phyloP scores from a whole-genome alignment of 768 basidiomycete species.

The Suillus subaureus region DNA sequence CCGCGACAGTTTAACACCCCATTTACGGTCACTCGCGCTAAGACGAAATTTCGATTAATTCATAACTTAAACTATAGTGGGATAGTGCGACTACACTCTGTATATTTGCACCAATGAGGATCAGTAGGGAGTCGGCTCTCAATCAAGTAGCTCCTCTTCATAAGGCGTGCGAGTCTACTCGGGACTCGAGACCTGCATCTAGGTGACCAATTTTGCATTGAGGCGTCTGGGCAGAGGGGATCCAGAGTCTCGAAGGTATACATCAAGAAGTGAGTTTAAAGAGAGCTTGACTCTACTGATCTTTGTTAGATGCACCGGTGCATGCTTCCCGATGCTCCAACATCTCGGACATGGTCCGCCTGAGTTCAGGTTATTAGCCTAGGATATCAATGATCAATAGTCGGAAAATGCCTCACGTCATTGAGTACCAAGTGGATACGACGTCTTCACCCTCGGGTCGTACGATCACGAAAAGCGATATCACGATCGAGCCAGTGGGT shows the following conservation, averaged over 20 bases:
- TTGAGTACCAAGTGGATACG: neutral
- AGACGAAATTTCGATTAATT: neutral
- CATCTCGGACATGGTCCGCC: neutral
- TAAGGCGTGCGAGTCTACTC: no score
- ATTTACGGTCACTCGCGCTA: neutral
- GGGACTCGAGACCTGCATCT: neutral
- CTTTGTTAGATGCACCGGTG: neutral
- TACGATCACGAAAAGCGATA: neutral
- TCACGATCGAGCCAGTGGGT: neutral
- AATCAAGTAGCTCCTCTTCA: no score
- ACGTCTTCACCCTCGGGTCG: neutral
- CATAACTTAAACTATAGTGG: neutral
- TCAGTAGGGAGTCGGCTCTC: no score
- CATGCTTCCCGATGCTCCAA: neutral
- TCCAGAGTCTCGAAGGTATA: neutral
- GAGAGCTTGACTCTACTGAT: neutral
- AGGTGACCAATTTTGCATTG: neutral
- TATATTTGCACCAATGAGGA: no score
- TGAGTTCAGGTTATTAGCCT: no score
- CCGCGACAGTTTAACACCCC: neutral
- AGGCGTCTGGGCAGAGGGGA: neutral
- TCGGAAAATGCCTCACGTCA: neutral
- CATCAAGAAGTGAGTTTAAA: neutral
- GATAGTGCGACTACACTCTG: no score
- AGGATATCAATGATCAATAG: no score